Percentiles rank a stretch among this genome's conserved stretches.
phyloP scores from a whole-genome alignment of 2,329 filamentous ascomycete species.

The Onygenales sp. region DNA sequence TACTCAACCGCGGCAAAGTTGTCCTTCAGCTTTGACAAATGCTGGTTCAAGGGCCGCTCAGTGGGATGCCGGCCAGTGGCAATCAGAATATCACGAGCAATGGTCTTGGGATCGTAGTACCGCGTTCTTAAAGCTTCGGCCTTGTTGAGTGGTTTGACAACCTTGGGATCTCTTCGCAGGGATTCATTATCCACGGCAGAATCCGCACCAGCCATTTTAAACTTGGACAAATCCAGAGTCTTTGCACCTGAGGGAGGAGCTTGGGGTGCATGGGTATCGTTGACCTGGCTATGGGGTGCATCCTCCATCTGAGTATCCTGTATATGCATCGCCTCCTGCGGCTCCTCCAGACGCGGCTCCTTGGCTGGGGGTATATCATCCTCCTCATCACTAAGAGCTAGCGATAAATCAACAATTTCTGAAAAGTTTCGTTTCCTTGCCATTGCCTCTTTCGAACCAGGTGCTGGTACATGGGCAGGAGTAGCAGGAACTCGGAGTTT shows the following conservation, averaged over 20 bases:
- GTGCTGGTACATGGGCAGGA: constrained; percentile 11
- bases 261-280: not conserved
- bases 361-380: constrained; percentile 23
- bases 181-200: constrained; percentile 2
- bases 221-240: constrained; percentile 2
- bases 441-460: constrained; percentile 42
- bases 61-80: constrained; percentile 53
- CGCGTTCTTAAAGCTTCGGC: constrained; percentile 34
- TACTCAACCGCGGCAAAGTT: constrained; percentile 35
- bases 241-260: not conserved
- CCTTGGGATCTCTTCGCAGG: constrained; percentile 19
- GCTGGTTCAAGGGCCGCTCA: constrained; percentile 49
- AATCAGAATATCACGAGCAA: constrained; percentile 55
- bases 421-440: constrained; percentile 47
- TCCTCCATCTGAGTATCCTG: not conserved
- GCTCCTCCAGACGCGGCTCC: constrained; percentile 7
- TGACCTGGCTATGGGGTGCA: not conserved
- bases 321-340: no score
- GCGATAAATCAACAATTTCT: constrained; percentile 45
- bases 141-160: constrained; percentile 36
- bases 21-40: constrained; percentile 42
- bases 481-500: not conserved
- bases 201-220: constrained; percentile 3
- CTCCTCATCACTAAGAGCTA: constrained; percentile 37
- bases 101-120: constrained; percentile 51